Percentiles rank a stretch among this genome's conserved stretches.
These are phyloP conservation scores for Stentor coeruleus DNA, from an alignment of 73 alveolate species.

Conservation along the genomic window DNA sequence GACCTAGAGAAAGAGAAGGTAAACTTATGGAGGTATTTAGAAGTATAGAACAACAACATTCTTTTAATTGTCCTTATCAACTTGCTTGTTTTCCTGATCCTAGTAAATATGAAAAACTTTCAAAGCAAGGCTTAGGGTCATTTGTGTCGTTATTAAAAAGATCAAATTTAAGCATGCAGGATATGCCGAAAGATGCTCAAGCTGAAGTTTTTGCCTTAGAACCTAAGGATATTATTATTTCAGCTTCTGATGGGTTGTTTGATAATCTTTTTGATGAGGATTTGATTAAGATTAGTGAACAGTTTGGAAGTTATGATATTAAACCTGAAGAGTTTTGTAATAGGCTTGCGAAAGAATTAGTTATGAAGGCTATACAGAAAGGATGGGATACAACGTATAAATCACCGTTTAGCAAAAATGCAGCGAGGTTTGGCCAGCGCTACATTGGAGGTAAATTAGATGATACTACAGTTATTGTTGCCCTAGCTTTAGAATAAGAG, in stretches of 20 bases:
- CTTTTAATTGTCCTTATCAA: constrained; percentile 29
- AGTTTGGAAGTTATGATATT: not conserved
- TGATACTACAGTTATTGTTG: constrained; percentile 27
- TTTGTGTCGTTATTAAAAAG: constrained; percentile 23
- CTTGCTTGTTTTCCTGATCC: constrained; percentile 27
- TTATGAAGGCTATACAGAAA: not conserved
- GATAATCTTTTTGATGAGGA: constrained; percentile 46
- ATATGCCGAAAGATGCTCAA: constrained; percentile 48
- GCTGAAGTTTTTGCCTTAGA: constrained; percentile 36
- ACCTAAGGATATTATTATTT: constrained; percentile 51
- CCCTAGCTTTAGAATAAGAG: too few relatives aligned
- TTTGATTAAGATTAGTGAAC: constrained; percentile 29
- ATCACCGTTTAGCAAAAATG: constrained; percentile 25
- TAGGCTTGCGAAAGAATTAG: not conserved
- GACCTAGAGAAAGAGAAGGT: not conserved
- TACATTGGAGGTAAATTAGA: constrained; percentile 25
- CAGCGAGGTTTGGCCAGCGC: constrained; percentile 20
- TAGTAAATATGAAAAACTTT: constrained; percentile 18
- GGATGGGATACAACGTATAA: constrained; percentile 13
- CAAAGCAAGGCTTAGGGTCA: constrained; percentile 18
- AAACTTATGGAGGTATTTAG: not conserved
- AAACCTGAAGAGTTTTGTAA: not conserved
- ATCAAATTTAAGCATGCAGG: constrained; percentile 33
- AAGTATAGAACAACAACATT: constrained; percentile 5
- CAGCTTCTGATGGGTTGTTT: constrained; percentile 53